Evolutionary conservation across 768 basidiomycete species (phyloP).

Genomic region (Mycena metata): DNA sequence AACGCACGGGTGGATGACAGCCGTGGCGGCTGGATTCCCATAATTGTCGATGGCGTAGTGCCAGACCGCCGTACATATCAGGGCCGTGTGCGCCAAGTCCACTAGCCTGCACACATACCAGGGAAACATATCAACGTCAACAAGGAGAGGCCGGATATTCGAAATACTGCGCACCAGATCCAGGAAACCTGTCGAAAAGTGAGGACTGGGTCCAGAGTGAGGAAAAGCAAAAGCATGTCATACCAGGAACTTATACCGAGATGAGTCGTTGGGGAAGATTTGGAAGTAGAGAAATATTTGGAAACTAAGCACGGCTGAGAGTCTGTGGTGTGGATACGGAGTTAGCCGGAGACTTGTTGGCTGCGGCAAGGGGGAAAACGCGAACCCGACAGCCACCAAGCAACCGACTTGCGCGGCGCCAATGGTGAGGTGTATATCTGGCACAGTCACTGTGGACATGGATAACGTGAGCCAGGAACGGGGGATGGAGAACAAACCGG

Average conservation of each 20-base stretch:
- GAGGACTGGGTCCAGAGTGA: constrained; percentile 1
- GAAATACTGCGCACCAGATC: constrained; percentile 4
- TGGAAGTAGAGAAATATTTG: too few relatives aligned
- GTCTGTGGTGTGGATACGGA: too few relatives aligned
- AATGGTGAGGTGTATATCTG: too few relatives aligned
- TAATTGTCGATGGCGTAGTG: constrained; percentile 3
- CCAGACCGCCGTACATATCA: not conserved
- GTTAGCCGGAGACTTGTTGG: too few relatives aligned
- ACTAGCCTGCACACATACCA: not conserved
- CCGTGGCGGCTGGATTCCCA: not conserved
- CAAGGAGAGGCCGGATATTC: not conserved
- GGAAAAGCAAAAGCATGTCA: not conserved
- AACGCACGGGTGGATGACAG: not conserved
- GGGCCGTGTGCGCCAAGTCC: not conserved
- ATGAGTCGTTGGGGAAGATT: too few relatives aligned
- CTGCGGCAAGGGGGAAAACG: too few relatives aligned
- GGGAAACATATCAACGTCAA: not conserved
- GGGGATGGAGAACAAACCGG: too few relatives aligned
- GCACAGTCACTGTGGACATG: too few relatives aligned
- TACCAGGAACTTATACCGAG: constrained; percentile 58
- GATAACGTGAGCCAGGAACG: too few relatives aligned
- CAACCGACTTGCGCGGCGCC: too few relatives aligned
- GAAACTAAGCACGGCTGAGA: too few relatives aligned
- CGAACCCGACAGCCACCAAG: too few relatives aligned
- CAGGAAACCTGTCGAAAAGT: constrained; percentile 2